A percentile compares a stretch with the other conserved stretches of the same genome.
Conservation (phyloP, 2,329 filamentous ascomycete genomes). For the Sclerotinia minor region DNA sequence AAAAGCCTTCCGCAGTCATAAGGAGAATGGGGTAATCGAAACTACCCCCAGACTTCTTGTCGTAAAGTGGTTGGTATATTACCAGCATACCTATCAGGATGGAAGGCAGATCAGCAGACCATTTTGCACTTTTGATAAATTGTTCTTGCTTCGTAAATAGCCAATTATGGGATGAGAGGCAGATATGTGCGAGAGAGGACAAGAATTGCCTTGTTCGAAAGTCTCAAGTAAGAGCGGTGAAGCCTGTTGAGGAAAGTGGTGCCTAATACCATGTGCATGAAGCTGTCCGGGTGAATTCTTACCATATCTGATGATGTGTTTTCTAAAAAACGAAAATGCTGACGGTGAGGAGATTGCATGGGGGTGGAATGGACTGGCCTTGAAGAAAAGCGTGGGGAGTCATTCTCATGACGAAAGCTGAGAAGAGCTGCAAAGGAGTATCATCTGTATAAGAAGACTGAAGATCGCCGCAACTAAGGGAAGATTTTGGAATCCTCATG, state of each 20-base stretch:
- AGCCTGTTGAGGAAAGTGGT: conserved; percentile 1
- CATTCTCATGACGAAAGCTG: background rate
- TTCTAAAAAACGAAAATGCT: background rate
- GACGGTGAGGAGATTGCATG: conserved; percentile 6
- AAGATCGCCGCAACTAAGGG: background rate
- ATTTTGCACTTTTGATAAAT: background rate
- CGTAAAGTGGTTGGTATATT: conserved; percentile 11
- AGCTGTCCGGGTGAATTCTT: conserved; percentile 12
- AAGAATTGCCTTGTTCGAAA: conserved; percentile 1
- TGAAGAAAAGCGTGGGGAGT: conserved; percentile 4
- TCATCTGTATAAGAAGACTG: conserved; percentile 15
- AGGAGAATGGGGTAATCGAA: background rate
- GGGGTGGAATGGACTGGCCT: conserved; percentile 1
- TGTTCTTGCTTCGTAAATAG: conserved; percentile 12
- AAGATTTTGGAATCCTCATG: background rate
- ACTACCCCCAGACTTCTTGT: background rate
- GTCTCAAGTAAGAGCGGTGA: conserved; percentile 19
- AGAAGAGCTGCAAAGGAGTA: background rate
- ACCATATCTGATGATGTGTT: conserved; percentile 14
- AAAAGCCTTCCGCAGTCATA: background rate
- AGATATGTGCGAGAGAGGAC: conserved; percentile 8
- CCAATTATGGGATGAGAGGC: conserved; percentile 14
- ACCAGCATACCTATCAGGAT: conserved; percentile 4
- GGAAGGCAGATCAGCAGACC: conserved; percentile 12
- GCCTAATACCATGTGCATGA: conserved; percentile 14